phyloP scores from a whole-genome alignment of 768 basidiomycete genomes.

The Mycena vitilis region DNA sequence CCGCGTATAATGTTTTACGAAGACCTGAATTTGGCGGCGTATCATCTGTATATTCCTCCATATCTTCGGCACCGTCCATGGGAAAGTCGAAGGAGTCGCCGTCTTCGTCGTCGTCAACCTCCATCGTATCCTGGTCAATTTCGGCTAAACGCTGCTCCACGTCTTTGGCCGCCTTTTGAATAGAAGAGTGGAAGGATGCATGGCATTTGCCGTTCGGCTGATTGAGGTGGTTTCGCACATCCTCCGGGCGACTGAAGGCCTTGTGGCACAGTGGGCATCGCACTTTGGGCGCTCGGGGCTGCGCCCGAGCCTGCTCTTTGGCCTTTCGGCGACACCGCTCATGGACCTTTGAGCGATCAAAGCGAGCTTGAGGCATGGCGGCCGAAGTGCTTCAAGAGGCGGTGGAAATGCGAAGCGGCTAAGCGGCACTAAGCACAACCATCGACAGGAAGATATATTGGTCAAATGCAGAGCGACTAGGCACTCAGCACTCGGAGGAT shows the following conservation, averaged over 20 bases:
- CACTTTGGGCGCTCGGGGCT: too few relatives aligned
- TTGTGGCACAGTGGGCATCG: background rate
- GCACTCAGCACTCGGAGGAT: background rate
- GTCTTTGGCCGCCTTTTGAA: background rate
- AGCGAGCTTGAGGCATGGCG: too few relatives aligned
- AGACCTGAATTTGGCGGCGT: background rate
- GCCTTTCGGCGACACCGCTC: too few relatives aligned
- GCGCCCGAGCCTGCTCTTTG: too few relatives aligned
- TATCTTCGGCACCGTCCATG: conserved; percentile 7
- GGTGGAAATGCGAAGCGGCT: too few relatives aligned
- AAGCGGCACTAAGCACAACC: too few relatives aligned
- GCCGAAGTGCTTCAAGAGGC: too few relatives aligned
- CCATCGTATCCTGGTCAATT: background rate
- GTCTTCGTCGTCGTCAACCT: background rate
- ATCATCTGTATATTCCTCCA: too few relatives aligned
- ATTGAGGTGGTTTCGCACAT: background rate
- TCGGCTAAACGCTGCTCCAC: background rate
- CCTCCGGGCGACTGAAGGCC: background rate
- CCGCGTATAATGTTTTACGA: background rate
- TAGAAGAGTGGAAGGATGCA: background rate
- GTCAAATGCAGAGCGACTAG: background rate
- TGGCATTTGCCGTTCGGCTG: background rate
- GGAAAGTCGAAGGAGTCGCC: background rate
- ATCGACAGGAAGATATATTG: too few relatives aligned
- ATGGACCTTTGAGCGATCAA: too few relatives aligned